Conservation (phyloP, 768 basidiomycete genomes). For the Coprinopsis strossmayeri region DNA sequence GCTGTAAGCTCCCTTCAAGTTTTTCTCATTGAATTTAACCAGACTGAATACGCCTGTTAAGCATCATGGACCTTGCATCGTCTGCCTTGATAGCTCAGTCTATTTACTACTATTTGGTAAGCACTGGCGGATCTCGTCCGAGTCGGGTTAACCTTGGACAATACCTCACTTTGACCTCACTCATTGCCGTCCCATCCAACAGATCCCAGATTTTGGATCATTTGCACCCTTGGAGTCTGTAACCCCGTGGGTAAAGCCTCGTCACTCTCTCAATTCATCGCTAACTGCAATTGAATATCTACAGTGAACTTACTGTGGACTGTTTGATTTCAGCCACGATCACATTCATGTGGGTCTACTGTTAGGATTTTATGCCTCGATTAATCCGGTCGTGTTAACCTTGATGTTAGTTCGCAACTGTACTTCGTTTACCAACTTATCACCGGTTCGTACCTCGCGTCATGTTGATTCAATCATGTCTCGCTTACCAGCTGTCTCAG, state of each 20-base stretch:
- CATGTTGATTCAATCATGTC: too few relatives aligned
- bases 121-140: constrained; percentile 2
- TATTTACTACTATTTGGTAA: constrained; percentile 38
- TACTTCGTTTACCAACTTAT: constrained; percentile 38
- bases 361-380: background rate
- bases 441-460: constrained; percentile 20
- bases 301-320: constrained; percentile 27
- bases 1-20: constrained; percentile 17
- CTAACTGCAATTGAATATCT: too few relatives aligned
- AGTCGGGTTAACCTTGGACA: too few relatives aligned
- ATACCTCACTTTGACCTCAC: too few relatives aligned
- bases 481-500: constrained; percentile 11
- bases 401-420: constrained; percentile 31
- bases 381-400: background rate
- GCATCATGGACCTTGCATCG: constrained; percentile 30
- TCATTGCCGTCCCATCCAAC: too few relatives aligned
- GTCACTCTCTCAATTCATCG: too few relatives aligned
- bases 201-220: constrained; percentile 41
- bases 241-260: constrained; percentile 31
- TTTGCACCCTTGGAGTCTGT: constrained; percentile 28
- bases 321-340: constrained; percentile 36
- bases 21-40: too few relatives aligned
- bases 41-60: too few relatives aligned
- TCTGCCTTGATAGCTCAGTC: constrained; percentile 35
- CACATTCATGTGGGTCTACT: constrained; percentile 28